phyloP scores from a whole-genome alignment of 192 early-diverging fungal genomes.

The Oehlia diaphana region DNA sequence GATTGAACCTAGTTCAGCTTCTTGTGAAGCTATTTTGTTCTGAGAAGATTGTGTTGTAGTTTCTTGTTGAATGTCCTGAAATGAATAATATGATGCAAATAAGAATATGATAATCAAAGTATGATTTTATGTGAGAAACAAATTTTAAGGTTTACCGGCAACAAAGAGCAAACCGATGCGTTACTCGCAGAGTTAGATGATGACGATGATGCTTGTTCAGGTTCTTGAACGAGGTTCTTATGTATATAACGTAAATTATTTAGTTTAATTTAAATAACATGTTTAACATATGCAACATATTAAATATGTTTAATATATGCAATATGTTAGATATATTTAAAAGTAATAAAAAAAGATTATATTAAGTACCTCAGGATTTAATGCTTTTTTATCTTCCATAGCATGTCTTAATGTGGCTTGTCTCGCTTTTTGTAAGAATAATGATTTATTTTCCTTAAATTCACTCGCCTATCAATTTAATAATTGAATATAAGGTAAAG shows the following conservation, averaged over 20 bases:
- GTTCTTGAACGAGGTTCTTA: background rate
- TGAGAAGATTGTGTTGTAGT: background rate
- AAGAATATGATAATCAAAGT: background rate
- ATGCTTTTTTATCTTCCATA: background rate
- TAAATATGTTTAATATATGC: too few species aligned
- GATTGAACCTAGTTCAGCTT: background rate
- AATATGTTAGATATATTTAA: too few species aligned
- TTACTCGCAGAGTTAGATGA: background rate
- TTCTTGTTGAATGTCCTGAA: background rate
- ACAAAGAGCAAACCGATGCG: background rate
- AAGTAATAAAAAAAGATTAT: too few species aligned
- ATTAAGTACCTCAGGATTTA: background rate
- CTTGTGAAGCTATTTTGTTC: background rate
- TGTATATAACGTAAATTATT: background rate
- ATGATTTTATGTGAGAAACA: background rate
- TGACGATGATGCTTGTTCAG: background rate
- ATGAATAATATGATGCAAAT: background rate
- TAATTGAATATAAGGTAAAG: background rate
- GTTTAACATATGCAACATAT: too few species aligned
- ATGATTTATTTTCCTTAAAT: constrained; percentile 44
- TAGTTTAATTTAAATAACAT: background rate
- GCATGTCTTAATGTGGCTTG: constrained; percentile 33
- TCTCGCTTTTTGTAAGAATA: constrained; percentile 49
- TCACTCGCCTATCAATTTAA: constrained; percentile 48
- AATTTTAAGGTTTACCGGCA: background rate